phyloP scores from a whole-genome alignment of 2,329 filamentous ascomycete genomes.

The Aspergillus luchuensis region DNA sequence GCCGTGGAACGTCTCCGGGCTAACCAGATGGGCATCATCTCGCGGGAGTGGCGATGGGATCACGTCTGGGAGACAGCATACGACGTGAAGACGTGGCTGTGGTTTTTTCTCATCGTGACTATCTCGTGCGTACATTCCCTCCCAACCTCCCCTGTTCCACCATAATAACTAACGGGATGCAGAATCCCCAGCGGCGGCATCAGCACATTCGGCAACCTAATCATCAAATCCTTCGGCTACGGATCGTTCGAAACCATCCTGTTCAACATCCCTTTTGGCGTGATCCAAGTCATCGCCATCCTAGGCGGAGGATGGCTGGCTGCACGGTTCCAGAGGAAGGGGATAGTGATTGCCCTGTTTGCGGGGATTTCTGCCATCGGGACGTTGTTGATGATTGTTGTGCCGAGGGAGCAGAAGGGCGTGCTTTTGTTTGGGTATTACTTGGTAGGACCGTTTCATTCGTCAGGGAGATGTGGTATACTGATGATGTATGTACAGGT shows the following conservation, averaged over 20 bases:
- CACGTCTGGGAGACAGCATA: constrained; percentile 45
- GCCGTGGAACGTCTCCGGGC: constrained; percentile 57
- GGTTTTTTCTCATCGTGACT: constrained; percentile 30
- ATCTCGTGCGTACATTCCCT: constrained; percentile 23
- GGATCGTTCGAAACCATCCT: constrained; percentile 44
- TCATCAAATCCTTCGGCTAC: constrained; percentile 47
- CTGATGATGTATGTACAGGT: constrained; percentile 15
- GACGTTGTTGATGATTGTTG: constrained; percentile 52
- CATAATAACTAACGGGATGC: no score
- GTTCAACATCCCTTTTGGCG: constrained; percentile 47
- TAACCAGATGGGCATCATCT: constrained; percentile 59
- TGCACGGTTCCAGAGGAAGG: constrained; percentile 47
- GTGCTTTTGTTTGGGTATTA: constrained; percentile 56
- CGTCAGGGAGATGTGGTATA: no score
- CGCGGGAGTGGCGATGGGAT: constrained; percentile 54
- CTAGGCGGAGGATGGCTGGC: constrained; percentile 42
- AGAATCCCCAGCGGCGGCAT: constrained; percentile 45
- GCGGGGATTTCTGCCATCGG: constrained; percentile 45
- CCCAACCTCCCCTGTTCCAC: no score
- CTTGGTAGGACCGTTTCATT: constrained; percentile 36
- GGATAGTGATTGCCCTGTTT: constrained; percentile 46
- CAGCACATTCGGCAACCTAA: constrained; percentile 43
- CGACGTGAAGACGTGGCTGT: constrained; percentile 43
- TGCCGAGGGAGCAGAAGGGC: constrained; percentile 51
- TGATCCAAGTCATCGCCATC: constrained; percentile 42